Evolutionary conservation across 805 yeast species (phyloP), one percentile per base, ranked within the genome.

Genomic region (Sugiyamaella chiloensis): DNA sequence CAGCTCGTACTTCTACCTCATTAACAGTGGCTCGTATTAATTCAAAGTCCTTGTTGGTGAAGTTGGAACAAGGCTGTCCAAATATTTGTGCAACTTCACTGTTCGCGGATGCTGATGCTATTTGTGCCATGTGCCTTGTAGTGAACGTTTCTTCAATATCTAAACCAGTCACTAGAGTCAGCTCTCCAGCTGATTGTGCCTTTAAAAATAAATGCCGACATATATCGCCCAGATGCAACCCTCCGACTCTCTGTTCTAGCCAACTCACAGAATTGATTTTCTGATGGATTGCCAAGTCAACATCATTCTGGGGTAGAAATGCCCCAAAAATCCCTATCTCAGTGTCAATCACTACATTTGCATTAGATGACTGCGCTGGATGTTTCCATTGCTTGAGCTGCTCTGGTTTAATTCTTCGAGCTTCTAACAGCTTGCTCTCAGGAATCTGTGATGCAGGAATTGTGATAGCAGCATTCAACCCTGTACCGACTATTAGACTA

Each of bases 291-390:
- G 14, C 37, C 19, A 34, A 16, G 20, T 34, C 37, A 4, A 34
- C 37, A 3, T 34, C 37, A 8, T 34, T 34, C 37, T 34, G 37
- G 4, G 37, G 19, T 5, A 34, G 37, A 7, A 34, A 34, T 4
- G 37, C 14, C 16, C 37, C 37, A 16, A 34, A 34, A 16, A 34
- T 34, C 5, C 37, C 37, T 16, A 34, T 34, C 20, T 34, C 37
- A 4, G 37, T 34, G 20, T 34, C 37, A 19, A 34, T 34, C 12
- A 34, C 37, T 6, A 34, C 37, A 12, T 34, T 34, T 14, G 20
- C 37, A 12, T 19, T 21, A 12, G 37, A 12, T 5, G 16, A 19
- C 37, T 16, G 9, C 5, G 37, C 16, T 4, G 37, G 37, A 34
- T 34, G 37, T 12, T 12, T 16, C 37, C 37, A 34, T 11, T 19